Evolutionary conservation across 1,284 basidiomycete species (phyloP), one percentile per base, ranked within the genome.

Genomic region (Sphaerobolus stellatus): DNA sequence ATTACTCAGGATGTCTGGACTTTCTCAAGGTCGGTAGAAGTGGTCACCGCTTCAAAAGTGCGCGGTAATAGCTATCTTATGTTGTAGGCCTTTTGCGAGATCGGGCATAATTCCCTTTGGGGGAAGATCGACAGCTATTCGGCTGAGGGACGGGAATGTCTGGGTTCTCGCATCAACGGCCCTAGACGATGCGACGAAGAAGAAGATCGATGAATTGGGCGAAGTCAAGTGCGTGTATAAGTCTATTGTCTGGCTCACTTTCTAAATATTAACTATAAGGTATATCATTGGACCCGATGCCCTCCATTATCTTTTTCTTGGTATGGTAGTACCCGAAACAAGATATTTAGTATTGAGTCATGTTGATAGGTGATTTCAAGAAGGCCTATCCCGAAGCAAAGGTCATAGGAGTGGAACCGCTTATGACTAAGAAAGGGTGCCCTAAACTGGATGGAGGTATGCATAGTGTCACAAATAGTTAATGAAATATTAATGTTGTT

Each of bases 121-220:
- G 1, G 90, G 91, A 22, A 75, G 92, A 43, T 88, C 89, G 1
- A 96, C 91, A 0, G 94, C 93, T 1, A 77, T 97, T 66, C 85
- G 80, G 70, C 74, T 97, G 54, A 72, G 72, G 46, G 77, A 81
- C 52, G 84, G 86, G 18, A 84, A 82, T 4, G 83, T 97, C 24
- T 95, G 92, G 84, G 76, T 97, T 1, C 77, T 96, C 29, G 93
- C 92, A 1, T 94, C 91, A 2, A 92, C 92, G 3, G 89, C 91
- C 0, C 72, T 93, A 51, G 83, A 86, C 46, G 71, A 78, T 5
- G 85, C 85, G 33, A 95, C 91, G 1, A 88, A 86, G 66, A 64
- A 74, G 2, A 89, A 83, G 57, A 68, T 96, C 27, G 78, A 86
- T 50, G 77, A 84, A 48, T 73, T 97, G 5, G 92, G 93, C 0